Evolutionary conservation across 2,329 filamentous ascomycete genomes (phyloP), one percentile per base, ranked within the genome.

Genomic region (Dryadomyces quercivorus): DNA sequence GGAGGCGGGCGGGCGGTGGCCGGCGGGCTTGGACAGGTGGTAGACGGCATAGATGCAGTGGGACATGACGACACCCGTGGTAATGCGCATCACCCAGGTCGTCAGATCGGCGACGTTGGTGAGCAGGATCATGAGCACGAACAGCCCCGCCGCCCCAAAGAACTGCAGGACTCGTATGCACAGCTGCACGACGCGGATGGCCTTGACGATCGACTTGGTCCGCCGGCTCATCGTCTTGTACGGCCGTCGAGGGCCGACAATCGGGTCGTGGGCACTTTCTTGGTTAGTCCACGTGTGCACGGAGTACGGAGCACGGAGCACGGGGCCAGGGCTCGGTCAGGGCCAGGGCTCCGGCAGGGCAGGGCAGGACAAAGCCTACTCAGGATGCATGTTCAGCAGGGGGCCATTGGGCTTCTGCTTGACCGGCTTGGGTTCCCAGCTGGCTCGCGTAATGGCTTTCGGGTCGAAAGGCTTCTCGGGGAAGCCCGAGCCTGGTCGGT

Each of bases 321-420:
- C n/a, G n/a, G n/a, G n/a, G n/a, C n/a, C n/a, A n/a, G n/a, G n/a
- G n/a, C n/a, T n/a, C n/a, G n/a, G n/a, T n/a, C n/a, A n/a, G n/a
- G n/a, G n/a, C n/a, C n/a, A n/a, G n/a, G n/a, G n/a, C n/a, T n/a
- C n/a, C n/a, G n/a, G n/a, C n/a, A n/a, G n/a, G n/a, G n/a, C n/a
- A n/a, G n/a, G n/a, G n/a, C n/a, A n/a, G n/a, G n/a, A n/a, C n/a
- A n/a, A n/a, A n/a, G n/a, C n/a, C n/a, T 76, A 89, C 85, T 96
- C 90, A 1, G 91, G 90, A 68, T 95, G 91, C 74, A 95, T 86
- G 57, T 85, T 79, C 59, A 96, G 71, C 59, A 94, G 71, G 13
- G 89, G 90, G 0, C 89, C 90, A 53, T 86, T 75, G 47, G 76
- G 78, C 74, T 86, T 85, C 45, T 80, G 75, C 63, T 77, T 83